Conservation (phyloP, 495 filamentous ascomycete genomes). For the Parachaetomium inaequale region DNA sequence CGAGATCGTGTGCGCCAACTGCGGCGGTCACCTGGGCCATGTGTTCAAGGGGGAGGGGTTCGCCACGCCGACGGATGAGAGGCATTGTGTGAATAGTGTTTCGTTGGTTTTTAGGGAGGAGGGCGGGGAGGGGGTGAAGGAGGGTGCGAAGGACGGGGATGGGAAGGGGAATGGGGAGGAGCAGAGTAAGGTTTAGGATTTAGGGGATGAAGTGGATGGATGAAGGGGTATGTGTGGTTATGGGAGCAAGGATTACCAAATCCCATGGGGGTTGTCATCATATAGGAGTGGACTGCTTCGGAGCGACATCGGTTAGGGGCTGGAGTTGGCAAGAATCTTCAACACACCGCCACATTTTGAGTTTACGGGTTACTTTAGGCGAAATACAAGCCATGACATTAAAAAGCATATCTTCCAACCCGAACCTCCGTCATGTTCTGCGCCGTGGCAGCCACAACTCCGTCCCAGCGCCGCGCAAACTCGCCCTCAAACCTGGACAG, state of each 20-base stretch:
- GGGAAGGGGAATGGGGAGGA: slow-evolving; percentile 30
- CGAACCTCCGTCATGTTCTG: slow-evolving; percentile 19
- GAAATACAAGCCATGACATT: neutral
- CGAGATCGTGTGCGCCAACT: slow-evolving; percentile 91
- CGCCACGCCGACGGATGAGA: slow-evolving; percentile 85
- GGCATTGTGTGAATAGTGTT: slow-evolving; percentile 95
- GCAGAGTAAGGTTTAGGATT: neutral
- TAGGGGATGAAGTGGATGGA: neutral
- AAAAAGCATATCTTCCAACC: neutral
- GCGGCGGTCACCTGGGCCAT: slow-evolving; percentile 93
- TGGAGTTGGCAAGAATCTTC: too few relatives aligned
- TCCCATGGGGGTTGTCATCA: too few relatives aligned
- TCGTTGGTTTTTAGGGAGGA: slow-evolving; percentile 75
- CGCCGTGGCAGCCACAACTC: slow-evolving; percentile 6
- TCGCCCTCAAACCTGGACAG: slow-evolving; percentile 19
- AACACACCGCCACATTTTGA: neutral
- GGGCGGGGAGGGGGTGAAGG: slow-evolving; percentile 54
- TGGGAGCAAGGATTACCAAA: too few relatives aligned
- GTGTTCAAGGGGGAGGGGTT: slow-evolving; percentile 97
- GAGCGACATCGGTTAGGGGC: too few relatives aligned
- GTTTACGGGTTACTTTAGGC: neutral
- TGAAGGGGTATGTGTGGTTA: neutral
- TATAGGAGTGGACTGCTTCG: too few relatives aligned
- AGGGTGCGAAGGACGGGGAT: slow-evolving; percentile 28
- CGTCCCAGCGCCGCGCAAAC: slow-evolving; percentile 16